Conservation (phyloP, 805 yeast genomes). For the Saccharomycopsis amapae region DNA sequence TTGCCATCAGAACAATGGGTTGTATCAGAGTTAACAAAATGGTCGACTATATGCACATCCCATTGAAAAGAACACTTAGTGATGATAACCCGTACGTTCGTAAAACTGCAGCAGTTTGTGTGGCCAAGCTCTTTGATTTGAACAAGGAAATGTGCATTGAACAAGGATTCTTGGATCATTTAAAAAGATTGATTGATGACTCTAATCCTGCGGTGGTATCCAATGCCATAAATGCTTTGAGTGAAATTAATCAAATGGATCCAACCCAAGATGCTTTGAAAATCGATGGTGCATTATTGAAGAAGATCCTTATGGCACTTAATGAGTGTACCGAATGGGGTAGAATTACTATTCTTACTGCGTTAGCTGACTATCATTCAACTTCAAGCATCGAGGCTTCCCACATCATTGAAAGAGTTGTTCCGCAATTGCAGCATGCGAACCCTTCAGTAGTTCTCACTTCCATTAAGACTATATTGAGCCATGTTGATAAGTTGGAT, state of each 20-base stretch:
- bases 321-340: constrained; percentile 99
- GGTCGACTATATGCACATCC: constrained; percentile 90
- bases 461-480: constrained; percentile 72
- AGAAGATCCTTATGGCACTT: constrained; percentile 68
- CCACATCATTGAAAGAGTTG: constrained; percentile 80
- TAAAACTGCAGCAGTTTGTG: constrained; percentile 96
- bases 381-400: constrained; percentile 57
- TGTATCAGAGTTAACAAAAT: constrained; percentile 93
- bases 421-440: constrained; percentile 94
- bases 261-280: constrained; percentile 42
- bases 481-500: constrained; percentile 49
- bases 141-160: constrained; percentile 76
- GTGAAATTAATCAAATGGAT: constrained; percentile 71
- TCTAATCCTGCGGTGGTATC: constrained; percentile 97
- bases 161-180: constrained; percentile 70
- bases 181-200: constrained; percentile 67
- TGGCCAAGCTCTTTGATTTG: constrained; percentile 87
- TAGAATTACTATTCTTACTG: constrained; percentile 77
- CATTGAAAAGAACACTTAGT: constrained; percentile 71
- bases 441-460: constrained; percentile 91
- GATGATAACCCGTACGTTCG: constrained; percentile 98
- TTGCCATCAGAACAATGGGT: constrained; percentile 98
- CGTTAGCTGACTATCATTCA: constrained; percentile 66
- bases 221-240: constrained; percentile 78
- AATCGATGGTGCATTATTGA: constrained; percentile 33